Conservation (phyloP, 139 green algal species). For the Chlamydomonas eustigma region DNA sequence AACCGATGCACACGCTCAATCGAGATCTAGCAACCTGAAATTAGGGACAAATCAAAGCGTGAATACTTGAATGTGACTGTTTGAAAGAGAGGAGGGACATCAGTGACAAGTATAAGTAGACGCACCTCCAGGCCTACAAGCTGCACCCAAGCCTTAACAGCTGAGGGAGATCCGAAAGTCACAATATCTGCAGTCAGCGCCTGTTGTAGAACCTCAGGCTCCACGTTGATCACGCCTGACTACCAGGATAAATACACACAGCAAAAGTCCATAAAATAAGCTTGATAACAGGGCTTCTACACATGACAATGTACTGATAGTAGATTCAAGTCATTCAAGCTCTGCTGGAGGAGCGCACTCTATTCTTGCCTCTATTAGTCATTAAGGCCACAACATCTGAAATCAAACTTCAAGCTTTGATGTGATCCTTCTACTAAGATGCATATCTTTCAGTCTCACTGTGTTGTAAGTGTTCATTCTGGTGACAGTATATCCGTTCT, state of each 20-base stretch:
- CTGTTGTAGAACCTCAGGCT: constrained; percentile 26
- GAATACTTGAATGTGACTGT: too few relatives aligned
- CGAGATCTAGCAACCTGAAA: background rate
- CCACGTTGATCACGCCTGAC: constrained; percentile 45
- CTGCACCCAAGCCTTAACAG: constrained; percentile 81
- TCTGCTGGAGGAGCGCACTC: too few relatives aligned
- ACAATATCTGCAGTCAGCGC: constrained; percentile 61
- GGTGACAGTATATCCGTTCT: constrained; percentile 60
- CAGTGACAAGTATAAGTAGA: background rate
- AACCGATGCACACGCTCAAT: constrained; percentile 8
- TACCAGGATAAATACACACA: too few relatives aligned
- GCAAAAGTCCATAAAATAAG: too few relatives aligned
- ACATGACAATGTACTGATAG: too few relatives aligned
- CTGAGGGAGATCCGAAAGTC: constrained; percentile 80
- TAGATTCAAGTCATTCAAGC: too few relatives aligned
- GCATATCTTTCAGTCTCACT: constrained; percentile 15
- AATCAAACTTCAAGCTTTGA: too few relatives aligned
- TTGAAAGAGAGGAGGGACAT: background rate
- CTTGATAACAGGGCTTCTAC: too few relatives aligned
- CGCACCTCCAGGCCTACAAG: constrained; percentile 43
- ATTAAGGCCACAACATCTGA: too few relatives aligned
- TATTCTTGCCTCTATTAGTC: too few relatives aligned
- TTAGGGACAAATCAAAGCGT: too few relatives aligned
- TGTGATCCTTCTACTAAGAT: background rate
- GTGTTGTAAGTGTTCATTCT: constrained; percentile 88